These are phyloP conservation scores for Emericellopsis terricola DNA, from an alignment of 495 filamentous ascomycete species.

Conservation along the genomic window DNA sequence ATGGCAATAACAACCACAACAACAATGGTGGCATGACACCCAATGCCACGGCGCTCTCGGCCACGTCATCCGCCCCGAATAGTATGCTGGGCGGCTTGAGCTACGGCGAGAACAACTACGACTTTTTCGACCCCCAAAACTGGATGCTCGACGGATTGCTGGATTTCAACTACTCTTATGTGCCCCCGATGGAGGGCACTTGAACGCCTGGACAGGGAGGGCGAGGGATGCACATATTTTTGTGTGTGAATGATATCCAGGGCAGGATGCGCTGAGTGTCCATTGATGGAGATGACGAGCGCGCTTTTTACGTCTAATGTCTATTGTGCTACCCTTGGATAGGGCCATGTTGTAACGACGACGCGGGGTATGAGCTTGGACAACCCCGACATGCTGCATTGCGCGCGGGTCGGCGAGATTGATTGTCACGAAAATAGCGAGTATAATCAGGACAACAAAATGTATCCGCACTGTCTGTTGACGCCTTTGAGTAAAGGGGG, in stretches of 20 bases:
- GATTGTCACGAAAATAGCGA: no score
- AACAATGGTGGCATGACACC: slow-evolving; percentile 30
- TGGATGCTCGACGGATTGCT: slow-evolving; percentile 79
- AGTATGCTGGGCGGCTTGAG: slow-evolving; percentile 24
- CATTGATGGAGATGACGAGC: no score
- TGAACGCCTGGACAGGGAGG: slow-evolving; percentile 4
- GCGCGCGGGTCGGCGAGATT: no score
- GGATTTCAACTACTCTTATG: slow-evolving; percentile 55
- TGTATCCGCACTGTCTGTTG: no score
- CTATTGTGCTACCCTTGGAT: no score
- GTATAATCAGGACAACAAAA: no score
- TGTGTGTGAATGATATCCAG: neutral
- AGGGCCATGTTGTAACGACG: no score
- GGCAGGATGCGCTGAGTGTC: neutral
- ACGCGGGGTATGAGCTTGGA: no score
- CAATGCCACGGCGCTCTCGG: slow-evolving; percentile 21
- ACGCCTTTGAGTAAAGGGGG: no score
- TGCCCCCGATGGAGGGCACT: slow-evolving; percentile 25
- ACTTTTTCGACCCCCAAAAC: slow-evolving; percentile 76
- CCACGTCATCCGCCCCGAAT: slow-evolving; percentile 21
- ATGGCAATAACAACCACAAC: slow-evolving; percentile 11
- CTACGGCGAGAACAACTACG: slow-evolving; percentile 50
- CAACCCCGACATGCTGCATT: no score
- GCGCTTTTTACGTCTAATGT: neutral
- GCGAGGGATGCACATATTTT: no score